These are phyloP conservation scores for Clonostachys rosea DNA, from an alignment of 2,329 filamentous ascomycete species.

Conservation along the genomic window DNA sequence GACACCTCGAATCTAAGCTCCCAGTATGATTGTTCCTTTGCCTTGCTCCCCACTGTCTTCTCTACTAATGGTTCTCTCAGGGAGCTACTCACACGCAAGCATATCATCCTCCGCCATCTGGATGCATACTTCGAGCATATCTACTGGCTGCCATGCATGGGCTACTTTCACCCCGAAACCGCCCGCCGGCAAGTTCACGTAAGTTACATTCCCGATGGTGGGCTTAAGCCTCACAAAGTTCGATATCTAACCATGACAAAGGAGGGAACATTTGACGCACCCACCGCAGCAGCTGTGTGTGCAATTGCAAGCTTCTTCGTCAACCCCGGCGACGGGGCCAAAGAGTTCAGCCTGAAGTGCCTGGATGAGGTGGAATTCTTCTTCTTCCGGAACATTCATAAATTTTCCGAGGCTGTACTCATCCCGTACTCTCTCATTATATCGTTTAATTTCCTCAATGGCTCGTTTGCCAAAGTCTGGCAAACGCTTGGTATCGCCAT, in stretches of 20 bases:
- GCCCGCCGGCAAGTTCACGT: constrained; percentile 27
- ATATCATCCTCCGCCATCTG: constrained; percentile 27
- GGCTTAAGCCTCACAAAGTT: background rate
- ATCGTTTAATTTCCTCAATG: constrained; percentile 26
- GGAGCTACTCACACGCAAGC: constrained; percentile 23
- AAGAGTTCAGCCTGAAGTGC: constrained; percentile 29
- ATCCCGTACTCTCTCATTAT: constrained; percentile 27
- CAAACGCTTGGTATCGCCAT: constrained; percentile 28
- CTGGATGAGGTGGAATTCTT: constrained; percentile 30
- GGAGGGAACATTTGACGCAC: constrained; percentile 24
- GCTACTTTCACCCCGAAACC: constrained; percentile 27
- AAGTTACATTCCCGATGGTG: background rate
- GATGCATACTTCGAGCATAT: constrained; percentile 31
- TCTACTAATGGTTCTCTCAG: constrained; percentile 9
- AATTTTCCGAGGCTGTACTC: constrained; percentile 23
- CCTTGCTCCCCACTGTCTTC: background rate
- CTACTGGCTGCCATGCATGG: constrained; percentile 30
- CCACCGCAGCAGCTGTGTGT: constrained; percentile 30
- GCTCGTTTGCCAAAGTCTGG: constrained; percentile 31
- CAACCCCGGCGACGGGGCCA: constrained; percentile 18
- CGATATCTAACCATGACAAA: constrained; percentile 3
- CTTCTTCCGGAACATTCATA: constrained; percentile 32
- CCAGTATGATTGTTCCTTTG: constrained; percentile 14
- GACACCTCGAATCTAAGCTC: constrained; percentile 14
- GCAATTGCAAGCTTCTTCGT: constrained; percentile 28